Evolutionary conservation across 805 yeast species (phyloP), one percentile per base, ranked within the genome.

Genomic region (Metschnikowia similis): DNA sequence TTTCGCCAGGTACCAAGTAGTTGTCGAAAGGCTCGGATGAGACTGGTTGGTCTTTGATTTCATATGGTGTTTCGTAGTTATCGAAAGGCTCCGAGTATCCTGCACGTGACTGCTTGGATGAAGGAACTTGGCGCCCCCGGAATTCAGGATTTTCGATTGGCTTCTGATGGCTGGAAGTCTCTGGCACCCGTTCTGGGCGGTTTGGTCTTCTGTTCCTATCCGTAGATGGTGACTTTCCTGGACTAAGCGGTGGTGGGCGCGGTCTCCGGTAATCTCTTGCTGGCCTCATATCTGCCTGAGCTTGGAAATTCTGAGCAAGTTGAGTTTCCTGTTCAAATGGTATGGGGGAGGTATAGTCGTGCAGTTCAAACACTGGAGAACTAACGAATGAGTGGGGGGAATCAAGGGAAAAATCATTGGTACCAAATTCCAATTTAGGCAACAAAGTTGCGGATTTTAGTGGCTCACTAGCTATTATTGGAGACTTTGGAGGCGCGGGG

Each of bases 11-110:
- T 4, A 63, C 48, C 26, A 41, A 40, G 47, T 66, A 66, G 30
- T 64, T 57, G 7, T 66, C 67, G 38, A 58, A 64, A 0, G 71
- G 70, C 39, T 66, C 70, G 14, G 53, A 54, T 1, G 57, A 16
- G 10, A 35, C 8, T 47, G 47, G 17, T 17, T 46, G 34, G 41
- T 48, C 31, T 35, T 40, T 29, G 35, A 27, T 41, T 9, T 62
- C 69, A 13, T 54, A 60, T 26, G 54, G 52, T 0, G 66, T 61
- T 11, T 53, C 56, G 38, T 66, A 65, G 14, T 43, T 51, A 8
- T 63, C 62, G 28, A 52, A 65, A 1, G 71, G 72, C 45, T 67
- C 71, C 26, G 53, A 53, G 51, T 56, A 61, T 9, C 36, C 45
- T 6, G 46, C 27, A 14, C 16, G 16, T 6, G 29, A 13, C 6